These are phyloP conservation scores for Plasmodium knowlesi DNA, from an alignment of 169 alveolate species.

Conservation along the genomic window DNA sequence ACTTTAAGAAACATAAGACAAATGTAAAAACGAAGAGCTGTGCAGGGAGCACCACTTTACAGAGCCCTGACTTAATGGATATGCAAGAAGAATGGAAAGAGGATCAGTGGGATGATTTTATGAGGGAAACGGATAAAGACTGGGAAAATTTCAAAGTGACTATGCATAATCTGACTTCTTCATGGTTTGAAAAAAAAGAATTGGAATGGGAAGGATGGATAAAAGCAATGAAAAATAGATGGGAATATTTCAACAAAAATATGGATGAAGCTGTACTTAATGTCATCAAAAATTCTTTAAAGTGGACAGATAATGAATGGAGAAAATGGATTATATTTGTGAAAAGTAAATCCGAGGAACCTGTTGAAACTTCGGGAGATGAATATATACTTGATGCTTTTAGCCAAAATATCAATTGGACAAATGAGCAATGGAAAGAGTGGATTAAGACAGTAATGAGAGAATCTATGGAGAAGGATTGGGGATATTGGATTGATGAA, in stretches of 20 bases:
- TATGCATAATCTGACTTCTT: neutral
- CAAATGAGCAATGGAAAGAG: slow-evolving; percentile 1
- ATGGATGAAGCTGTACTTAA: neutral
- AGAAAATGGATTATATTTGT: neutral
- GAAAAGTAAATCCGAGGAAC: neutral
- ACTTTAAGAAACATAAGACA: neutral
- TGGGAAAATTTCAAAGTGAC: neutral
- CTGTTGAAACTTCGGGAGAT: neutral
- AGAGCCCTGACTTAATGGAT: neutral
- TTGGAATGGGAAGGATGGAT: slow-evolving; percentile 16
- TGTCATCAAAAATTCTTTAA: neutral
- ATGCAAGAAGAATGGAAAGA: slow-evolving; percentile 6
- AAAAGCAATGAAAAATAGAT: slow-evolving; percentile 15
- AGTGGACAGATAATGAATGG: slow-evolving; percentile 1
- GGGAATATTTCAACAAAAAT: slow-evolving; percentile 5
- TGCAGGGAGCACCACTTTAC: neutral
- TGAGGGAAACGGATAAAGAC: neutral
- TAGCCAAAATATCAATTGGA: neutral
- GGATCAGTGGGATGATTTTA: neutral
- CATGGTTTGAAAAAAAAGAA: neutral
- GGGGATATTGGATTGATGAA: slow-evolving; percentile 8
- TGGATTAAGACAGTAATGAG: slow-evolving; percentile 10
- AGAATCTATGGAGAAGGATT: slow-evolving; percentile 13
- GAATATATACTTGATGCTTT: slow-evolving; percentile 14
- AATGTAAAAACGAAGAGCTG: neutral